Evolutionary conservation across 2,329 filamentous ascomycete species (phyloP).

Genomic region (Cytospora chrysosperma): DNA sequence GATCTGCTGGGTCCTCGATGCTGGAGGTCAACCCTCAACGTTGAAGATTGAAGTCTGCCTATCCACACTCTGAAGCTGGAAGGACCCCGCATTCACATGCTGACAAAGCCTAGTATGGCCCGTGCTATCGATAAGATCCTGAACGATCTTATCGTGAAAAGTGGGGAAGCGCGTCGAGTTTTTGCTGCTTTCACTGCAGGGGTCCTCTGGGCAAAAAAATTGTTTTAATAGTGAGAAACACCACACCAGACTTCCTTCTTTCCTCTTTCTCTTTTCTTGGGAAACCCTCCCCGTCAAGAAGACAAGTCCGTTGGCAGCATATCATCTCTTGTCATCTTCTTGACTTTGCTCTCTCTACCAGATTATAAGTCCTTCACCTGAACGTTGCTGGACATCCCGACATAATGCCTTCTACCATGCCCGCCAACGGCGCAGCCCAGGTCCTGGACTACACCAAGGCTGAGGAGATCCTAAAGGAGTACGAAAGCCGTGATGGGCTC

Average conservation of each 20-base stretch:
- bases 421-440: constrained; percentile 50
- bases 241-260: neutral
- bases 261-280: constrained; percentile 23
- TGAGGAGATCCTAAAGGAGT: constrained; percentile 78
- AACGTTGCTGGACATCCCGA: constrained; percentile 31
- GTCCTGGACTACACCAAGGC: constrained; percentile 74
- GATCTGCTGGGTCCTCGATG: neutral
- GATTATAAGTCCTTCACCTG: neutral
- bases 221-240: constrained; percentile 15
- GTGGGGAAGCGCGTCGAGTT: constrained; percentile 17
- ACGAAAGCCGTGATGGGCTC: constrained; percentile 79
- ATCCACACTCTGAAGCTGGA: neutral
- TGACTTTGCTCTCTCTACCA: constrained; percentile 10
- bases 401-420: constrained; percentile 65
- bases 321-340: constrained; percentile 21
- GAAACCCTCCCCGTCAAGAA: constrained; percentile 25
- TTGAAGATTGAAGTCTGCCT: too few species aligned
- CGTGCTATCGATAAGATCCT: neutral
- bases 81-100: neutral
- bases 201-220: constrained; percentile 11
- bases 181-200: constrained; percentile 10
- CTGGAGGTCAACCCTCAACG: neutral
- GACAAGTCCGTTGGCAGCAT: constrained; percentile 19
- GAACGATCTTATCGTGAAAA: neutral
- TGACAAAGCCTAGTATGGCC: neutral